Conservation (phyloP, 2,329 filamentous ascomycete species). For the Xylogone sp. region DNA sequence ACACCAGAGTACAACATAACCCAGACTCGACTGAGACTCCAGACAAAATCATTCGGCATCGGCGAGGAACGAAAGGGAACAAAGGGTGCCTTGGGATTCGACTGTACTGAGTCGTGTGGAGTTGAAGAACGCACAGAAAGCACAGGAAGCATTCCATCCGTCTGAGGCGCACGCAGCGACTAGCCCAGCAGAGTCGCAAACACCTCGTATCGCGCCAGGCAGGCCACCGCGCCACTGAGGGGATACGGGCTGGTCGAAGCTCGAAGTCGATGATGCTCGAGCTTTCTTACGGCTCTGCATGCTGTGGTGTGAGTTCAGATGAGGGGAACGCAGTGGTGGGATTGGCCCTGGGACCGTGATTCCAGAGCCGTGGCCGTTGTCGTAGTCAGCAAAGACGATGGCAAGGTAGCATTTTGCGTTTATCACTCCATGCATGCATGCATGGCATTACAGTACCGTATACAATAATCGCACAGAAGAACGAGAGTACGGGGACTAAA, state of each 20-base stretch:
- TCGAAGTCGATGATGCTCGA: not conserved
- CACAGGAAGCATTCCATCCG: not conserved
- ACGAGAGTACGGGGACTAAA: not conserved
- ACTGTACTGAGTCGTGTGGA: no score
- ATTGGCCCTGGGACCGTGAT: not conserved
- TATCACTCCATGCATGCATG: not conserved
- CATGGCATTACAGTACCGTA: not conserved
- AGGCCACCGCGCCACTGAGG: not conserved
- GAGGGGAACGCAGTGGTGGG: not conserved
- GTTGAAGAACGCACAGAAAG: no score
- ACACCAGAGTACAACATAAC: no score
- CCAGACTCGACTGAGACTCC: no score
- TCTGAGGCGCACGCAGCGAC: not conserved
- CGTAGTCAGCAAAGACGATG: no score
- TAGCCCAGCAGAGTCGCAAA: not conserved
- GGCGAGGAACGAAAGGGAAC: no score
- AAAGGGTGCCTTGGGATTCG: no score
- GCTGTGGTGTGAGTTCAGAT: not conserved
- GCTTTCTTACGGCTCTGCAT: not conserved
- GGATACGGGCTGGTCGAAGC: not conserved
- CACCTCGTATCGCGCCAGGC: not conserved
- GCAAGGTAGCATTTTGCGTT: not conserved
- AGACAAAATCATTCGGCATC: no score
- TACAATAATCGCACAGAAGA: not conserved
- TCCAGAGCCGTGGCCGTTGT: not conserved